Percentiles rank a stretch among this genome's conserved stretches.
Evolutionary conservation across 2,329 filamentous ascomycete species (phyloP).

Genomic region (Microcera coccophila): DNA sequence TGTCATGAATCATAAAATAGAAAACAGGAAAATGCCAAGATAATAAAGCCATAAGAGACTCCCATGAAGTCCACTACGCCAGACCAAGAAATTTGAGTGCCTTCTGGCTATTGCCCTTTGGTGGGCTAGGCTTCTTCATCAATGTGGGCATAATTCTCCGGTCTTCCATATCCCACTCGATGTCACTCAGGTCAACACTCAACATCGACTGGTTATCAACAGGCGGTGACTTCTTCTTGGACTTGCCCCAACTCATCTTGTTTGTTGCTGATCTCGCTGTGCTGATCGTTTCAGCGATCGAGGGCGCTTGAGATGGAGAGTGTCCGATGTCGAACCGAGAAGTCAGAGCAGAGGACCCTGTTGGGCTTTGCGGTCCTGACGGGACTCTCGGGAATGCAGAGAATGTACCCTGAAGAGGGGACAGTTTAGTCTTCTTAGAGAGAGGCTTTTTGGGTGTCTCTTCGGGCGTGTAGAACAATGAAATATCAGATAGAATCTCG

Average conservation of each 20-base stretch:
- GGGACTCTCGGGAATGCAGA: conserved; percentile 30
- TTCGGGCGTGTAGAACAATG: conserved; percentile 44
- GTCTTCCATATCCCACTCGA: conserved; percentile 46
- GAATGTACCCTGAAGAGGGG: conserved; percentile 28
- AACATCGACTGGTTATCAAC: conserved; percentile 32
- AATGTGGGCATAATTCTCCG: conserved; percentile 51
- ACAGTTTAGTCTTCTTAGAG: conserved; percentile 22
- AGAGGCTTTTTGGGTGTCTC: conserved; percentile 19
- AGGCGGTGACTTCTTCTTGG: conserved; percentile 19
- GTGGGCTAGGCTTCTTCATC: conserved; percentile 32
- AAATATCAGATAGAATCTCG: conserved; percentile 35
- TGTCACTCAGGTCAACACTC: conserved; percentile 38
- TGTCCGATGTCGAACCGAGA: conserved; percentile 9
- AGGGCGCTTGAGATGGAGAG: conserved; percentile 27
- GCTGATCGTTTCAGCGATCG: conserved; percentile 31
- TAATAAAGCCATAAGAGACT: background rate
- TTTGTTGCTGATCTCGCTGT: conserved; percentile 30
- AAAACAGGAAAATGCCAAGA: background rate
- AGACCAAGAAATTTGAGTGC: conserved; percentile 53
- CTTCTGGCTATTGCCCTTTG: conserved; percentile 46
- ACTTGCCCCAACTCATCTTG: conserved; percentile 27
- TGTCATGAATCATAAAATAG: conserved; percentile 24
- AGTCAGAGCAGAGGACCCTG: conserved; percentile 16
- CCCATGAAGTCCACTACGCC: conserved; percentile 29
- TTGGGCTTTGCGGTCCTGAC: conserved; percentile 18